A percentile compares a stretch with the other conserved stretches of the same genome.
phyloP scores from a whole-genome alignment of 1,139 yeast genomes.

The Petasospora fabianii region DNA sequence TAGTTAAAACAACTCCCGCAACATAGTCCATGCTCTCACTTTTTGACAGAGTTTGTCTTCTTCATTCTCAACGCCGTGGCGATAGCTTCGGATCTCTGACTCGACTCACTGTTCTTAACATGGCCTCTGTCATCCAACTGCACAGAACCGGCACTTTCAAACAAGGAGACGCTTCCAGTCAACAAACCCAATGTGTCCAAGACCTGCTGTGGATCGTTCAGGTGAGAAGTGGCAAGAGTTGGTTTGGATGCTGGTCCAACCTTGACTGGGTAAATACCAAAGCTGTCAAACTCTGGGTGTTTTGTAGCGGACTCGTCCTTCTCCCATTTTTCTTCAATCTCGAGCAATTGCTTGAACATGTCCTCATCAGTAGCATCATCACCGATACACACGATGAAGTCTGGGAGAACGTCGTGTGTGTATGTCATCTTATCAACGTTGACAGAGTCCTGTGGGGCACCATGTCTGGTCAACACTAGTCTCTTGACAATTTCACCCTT shows the following conservation, averaged over 20 bases:
- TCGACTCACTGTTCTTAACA: conserved; percentile 36
- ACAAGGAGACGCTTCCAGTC: conserved; percentile 69
- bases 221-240: conserved; percentile 85
- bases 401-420: conserved; percentile 55
- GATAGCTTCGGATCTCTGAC: conserved; percentile 26
- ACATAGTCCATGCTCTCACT: too few relatives aligned
- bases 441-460: conserved; percentile 33
- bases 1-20: too few relatives aligned
- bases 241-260: conserved; percentile 93
- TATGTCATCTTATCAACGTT: conserved; percentile 34
- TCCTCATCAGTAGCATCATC: conserved; percentile 98
- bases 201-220: conserved; percentile 82
- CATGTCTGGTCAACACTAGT: conserved; percentile 62
- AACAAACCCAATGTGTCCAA: conserved; percentile 79
- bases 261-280: conserved; percentile 81
- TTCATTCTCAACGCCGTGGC: conserved; percentile 21
- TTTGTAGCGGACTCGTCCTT: conserved; percentile 30
- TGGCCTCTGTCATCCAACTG: conserved; percentile 76
- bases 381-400: conserved; percentile 84
- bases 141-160: conserved; percentile 74
- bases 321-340: conserved; percentile 49
- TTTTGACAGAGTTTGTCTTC: conserved; percentile 14
- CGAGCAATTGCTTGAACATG: conserved; percentile 77
- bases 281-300: conserved; percentile 44
- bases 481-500: conserved; percentile 94